These are phyloP conservation scores for Trebouxiophyceae sp. DNA, from an alignment of 163 green algal genomes.

Conservation along the genomic window DNA sequence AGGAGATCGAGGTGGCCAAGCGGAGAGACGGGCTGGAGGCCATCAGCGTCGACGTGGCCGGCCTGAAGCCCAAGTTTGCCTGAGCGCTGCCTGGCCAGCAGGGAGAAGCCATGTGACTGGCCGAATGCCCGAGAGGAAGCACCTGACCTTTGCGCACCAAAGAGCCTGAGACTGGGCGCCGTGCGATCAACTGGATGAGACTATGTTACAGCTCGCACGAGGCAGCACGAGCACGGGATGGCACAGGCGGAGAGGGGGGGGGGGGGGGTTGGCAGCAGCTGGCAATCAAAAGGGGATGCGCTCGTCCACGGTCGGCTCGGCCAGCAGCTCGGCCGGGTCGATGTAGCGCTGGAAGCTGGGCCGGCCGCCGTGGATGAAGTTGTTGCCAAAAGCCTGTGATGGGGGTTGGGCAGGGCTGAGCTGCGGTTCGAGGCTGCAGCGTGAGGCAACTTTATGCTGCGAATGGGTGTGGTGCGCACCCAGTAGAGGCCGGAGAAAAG, in stretches of 20 bases:
- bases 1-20: slow-evolving; percentile 6
- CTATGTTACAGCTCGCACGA: too few relatives aligned
- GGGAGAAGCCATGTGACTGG: not conserved
- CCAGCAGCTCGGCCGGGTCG: slow-evolving; percentile 49
- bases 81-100: not conserved
- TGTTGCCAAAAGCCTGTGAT: slow-evolving; percentile 7
- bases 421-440: too few relatives aligned
- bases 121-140: too few relatives aligned
- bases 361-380: slow-evolving; percentile 54
- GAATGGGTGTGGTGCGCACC: not conserved
- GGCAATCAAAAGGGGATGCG: slow-evolving; percentile 43
- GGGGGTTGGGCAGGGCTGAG: too few relatives aligned
- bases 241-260: too few relatives aligned
- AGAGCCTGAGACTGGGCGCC: too few relatives aligned
- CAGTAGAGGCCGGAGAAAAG: slow-evolving; percentile 10
- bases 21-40: slow-evolving; percentile 2
- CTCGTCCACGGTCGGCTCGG: slow-evolving; percentile 57
- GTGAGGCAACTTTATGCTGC: not conserved
- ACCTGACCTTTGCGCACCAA: too few relatives aligned
- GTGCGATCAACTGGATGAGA: too few relatives aligned
- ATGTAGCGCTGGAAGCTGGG: slow-evolving; percentile 28
- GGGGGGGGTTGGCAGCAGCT: not conserved
- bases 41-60: slow-evolving; percentile 1
- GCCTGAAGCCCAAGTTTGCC: slow-evolving; percentile 3
- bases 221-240: too few relatives aligned